phyloP scores from a whole-genome alignment of 2,329 filamentous ascomycete genomes.

The Claviceps arundinis region DNA sequence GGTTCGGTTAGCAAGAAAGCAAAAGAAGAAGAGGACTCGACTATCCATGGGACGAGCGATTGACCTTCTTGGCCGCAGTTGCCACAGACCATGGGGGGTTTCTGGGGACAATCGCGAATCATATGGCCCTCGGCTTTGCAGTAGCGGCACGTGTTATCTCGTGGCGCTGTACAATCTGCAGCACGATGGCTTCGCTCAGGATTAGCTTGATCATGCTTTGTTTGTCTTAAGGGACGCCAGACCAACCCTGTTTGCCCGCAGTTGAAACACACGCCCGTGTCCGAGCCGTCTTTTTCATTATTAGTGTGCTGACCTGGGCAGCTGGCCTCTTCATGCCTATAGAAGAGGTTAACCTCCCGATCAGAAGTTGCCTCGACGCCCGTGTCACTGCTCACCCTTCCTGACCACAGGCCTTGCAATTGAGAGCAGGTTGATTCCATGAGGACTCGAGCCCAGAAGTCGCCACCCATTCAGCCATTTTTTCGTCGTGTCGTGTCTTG shows the following conservation, averaged over 20 bases:
- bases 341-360: background rate
- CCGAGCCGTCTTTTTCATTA: constrained; percentile 1
- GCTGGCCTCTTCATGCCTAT: constrained; percentile 4
- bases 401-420: constrained; percentile 4
- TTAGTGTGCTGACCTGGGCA: constrained; percentile 6
- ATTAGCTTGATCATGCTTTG: constrained; percentile 3
- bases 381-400: constrained; percentile 4
- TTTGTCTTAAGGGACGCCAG: background rate
- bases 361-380: background rate
- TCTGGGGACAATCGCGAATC: constrained; percentile 49
- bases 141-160: constrained; percentile 24
- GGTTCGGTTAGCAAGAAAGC: constrained; percentile 11
- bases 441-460: background rate
- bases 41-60: too few species aligned
- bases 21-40: constrained; percentile 8
- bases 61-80: constrained; percentile 49
- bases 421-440: constrained; percentile 3
- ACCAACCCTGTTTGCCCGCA: constrained; percentile 24
- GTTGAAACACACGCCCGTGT: constrained; percentile 21
- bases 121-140: constrained; percentile 41
- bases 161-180: constrained; percentile 22
- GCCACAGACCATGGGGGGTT: constrained; percentile 40
- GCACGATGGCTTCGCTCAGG: constrained; percentile 14
- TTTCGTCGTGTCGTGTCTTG: background rate
- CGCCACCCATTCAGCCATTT: constrained; percentile 4